phyloP scores from a whole-genome alignment of 306 rosid species.

The Medicago arabica region DNA sequence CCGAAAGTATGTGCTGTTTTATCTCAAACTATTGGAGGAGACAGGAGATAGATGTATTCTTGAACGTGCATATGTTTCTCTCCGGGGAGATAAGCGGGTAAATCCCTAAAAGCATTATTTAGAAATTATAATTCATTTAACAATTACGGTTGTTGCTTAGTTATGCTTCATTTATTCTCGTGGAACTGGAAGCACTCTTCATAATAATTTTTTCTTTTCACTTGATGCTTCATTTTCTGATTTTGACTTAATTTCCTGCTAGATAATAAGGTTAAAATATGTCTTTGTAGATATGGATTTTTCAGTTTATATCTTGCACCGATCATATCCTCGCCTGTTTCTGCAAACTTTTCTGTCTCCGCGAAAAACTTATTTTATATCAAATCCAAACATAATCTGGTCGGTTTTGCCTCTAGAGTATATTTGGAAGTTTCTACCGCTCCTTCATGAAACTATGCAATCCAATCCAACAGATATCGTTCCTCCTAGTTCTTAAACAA shows the following conservation, averaged over 20 bases:
- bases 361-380: constrained; percentile 6
- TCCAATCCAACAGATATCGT: constrained; percentile 16
- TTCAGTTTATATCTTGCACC: constrained; percentile 22
- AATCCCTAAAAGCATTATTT: constrained; percentile 39
- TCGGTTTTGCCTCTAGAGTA: neutral
- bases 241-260: constrained; percentile 20
- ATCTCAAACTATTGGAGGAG: constrained; percentile 92
- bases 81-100: constrained; percentile 96
- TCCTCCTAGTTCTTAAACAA: constrained; percentile 18
- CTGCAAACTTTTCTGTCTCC: constrained; percentile 5
- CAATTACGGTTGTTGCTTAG: constrained; percentile 8
- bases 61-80: constrained; percentile 90
- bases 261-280: constrained; percentile 19
- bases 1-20: constrained; percentile 84
- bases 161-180: constrained; percentile 38
- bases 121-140: constrained; percentile 13
- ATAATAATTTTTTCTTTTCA: neutral
- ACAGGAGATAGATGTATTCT: constrained; percentile 91
- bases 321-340: constrained; percentile 8
- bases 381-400: constrained; percentile 6
- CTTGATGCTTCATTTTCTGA: constrained; percentile 41
- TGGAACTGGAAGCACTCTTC: constrained; percentile 19
- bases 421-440: neutral
- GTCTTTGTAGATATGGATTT: constrained; percentile 13
- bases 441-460: constrained; percentile 10